Percentiles rank a stretch among this genome's conserved stretches.
These are phyloP conservation scores for Ophiocordyceps unilateralis DNA, from an alignment of 2,329 filamentous ascomycete genomes.

Conservation along the genomic window DNA sequence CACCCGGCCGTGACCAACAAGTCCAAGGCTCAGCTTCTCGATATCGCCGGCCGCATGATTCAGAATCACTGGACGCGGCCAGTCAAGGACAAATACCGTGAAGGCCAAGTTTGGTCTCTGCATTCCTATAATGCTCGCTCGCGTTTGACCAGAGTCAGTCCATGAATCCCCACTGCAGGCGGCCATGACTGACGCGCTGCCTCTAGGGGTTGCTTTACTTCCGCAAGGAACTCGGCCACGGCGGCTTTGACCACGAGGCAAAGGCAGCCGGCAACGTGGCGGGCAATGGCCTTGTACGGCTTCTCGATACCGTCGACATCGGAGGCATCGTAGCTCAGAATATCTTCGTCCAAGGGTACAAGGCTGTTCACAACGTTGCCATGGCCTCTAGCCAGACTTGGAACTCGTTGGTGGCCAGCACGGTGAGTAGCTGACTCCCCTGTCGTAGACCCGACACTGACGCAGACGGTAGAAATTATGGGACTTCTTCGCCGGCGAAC, in stretches of 20 bases:
- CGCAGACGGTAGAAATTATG: constrained; percentile 9
- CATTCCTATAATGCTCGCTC: background rate
- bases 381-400: constrained; percentile 8
- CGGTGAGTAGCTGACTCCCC: constrained; percentile 6
- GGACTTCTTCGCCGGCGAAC: constrained; percentile 7
- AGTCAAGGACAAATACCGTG: background rate
- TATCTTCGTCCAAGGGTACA: constrained; percentile 9
- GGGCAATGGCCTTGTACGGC: background rate
- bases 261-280: background rate
- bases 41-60: background rate
- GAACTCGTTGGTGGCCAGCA: constrained; percentile 7
- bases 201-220: constrained; percentile 3
- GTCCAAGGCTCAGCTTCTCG: constrained; percentile 1
- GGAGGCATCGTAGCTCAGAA: constrained; percentile 5
- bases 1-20: constrained; percentile 6
- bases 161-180: background rate
- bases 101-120: background rate
- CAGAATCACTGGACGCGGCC: background rate
- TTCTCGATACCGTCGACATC: constrained; percentile 4
- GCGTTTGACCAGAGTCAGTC: constrained; percentile 3
- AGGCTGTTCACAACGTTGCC: constrained; percentile 7
- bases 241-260: background rate
- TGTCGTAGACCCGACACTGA: background rate
- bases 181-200: background rate
- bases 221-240: constrained; percentile 1